These are phyloP conservation scores for Cadophora gregata DNA, from an alignment of 2,329 filamentous ascomycete genomes.

Conservation along the genomic window DNA sequence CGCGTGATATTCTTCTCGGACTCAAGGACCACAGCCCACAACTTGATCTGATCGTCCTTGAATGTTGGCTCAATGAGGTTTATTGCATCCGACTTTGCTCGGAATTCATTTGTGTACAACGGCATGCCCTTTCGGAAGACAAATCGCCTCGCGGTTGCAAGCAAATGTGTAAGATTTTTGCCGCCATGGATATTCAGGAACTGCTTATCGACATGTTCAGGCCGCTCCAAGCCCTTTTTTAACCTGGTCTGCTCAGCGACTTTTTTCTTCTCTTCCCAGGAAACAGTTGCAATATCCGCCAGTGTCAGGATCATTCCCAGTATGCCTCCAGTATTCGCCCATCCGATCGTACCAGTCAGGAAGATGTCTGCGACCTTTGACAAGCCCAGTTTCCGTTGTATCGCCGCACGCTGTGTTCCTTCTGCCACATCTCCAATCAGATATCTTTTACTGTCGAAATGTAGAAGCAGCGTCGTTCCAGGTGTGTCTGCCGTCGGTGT, in stretches of 20 bases:
- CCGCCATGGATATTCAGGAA: conserved; percentile 76
- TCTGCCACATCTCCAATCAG: conserved; percentile 83
- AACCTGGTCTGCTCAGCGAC: conserved; percentile 45
- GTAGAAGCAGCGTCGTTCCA: conserved; percentile 77
- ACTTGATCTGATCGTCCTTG: conserved; percentile 76
- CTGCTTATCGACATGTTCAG: conserved; percentile 41
- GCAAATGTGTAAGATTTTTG: conserved; percentile 77
- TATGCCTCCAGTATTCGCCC: conserved; percentile 80
- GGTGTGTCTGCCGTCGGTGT: conserved; percentile 88
- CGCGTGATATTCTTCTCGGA: conserved; percentile 44
- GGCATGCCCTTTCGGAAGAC: conserved; percentile 85
- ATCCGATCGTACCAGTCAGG: conserved; percentile 77
- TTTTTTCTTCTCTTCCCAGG: conserved; percentile 52
- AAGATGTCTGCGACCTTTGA: conserved; percentile 78
- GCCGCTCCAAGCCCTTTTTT: conserved; percentile 22
- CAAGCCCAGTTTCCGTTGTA: conserved; percentile 64
- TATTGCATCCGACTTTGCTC: conserved; percentile 37
- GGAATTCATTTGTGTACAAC: conserved; percentile 72
- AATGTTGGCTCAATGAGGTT: conserved; percentile 64
- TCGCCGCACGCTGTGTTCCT: conserved; percentile 79
- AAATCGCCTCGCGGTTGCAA: conserved; percentile 85
- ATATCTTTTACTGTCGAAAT: conserved; percentile 84
- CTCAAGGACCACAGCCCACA: conserved; percentile 80
- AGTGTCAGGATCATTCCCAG: conserved; percentile 85
- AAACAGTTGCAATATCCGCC: conserved; percentile 66